A percentile compares a stretch with the other conserved stretches of the same genome.
These are phyloP conservation scores for Vigna hirtella DNA, from an alignment of 306 rosid species.

Conservation along the genomic window DNA sequence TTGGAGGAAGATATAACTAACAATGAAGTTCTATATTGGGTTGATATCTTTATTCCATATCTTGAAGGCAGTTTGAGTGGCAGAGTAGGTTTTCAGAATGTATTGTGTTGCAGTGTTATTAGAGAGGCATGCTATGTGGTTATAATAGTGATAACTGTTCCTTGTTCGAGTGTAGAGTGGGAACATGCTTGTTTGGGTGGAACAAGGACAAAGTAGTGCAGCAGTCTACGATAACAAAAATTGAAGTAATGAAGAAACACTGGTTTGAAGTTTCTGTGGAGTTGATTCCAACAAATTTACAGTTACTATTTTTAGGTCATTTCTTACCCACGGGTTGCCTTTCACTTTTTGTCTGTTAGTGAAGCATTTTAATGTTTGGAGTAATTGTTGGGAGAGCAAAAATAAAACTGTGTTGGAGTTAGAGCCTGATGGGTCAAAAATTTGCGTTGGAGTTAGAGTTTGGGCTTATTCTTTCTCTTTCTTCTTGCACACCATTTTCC, in stretches of 20 bases:
- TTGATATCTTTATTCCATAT: not conserved
- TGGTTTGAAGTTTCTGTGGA: slow-evolving; percentile 3
- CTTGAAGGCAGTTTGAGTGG: not conserved
- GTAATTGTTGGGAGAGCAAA: slow-evolving; percentile 4
- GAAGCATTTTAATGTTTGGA: not conserved
- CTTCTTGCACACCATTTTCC: not conserved
- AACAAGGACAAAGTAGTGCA: slow-evolving; percentile 19
- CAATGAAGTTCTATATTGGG: not conserved
- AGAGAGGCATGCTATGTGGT: not conserved
- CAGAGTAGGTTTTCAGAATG: not conserved
- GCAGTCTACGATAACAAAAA: not conserved
- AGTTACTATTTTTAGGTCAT: slow-evolving; percentile 14
- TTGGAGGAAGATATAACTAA: not conserved
- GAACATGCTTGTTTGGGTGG: slow-evolving; percentile 23
- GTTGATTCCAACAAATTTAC: slow-evolving; percentile 22
- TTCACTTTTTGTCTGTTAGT: not conserved
- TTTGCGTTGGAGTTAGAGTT: not conserved
- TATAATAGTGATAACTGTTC: not conserved
- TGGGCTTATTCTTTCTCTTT: not conserved
- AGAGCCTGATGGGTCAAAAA: not conserved
- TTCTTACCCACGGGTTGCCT: slow-evolving; percentile 24
- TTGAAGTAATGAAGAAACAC: not conserved
- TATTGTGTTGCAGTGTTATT: not conserved
- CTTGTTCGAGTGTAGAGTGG: not conserved
- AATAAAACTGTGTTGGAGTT: not conserved